Evolutionary conservation across 352 stramenopile genomes (phyloP), one percentile per base, ranked within the genome.

Genomic region (Plasmopara muralis): DNA sequence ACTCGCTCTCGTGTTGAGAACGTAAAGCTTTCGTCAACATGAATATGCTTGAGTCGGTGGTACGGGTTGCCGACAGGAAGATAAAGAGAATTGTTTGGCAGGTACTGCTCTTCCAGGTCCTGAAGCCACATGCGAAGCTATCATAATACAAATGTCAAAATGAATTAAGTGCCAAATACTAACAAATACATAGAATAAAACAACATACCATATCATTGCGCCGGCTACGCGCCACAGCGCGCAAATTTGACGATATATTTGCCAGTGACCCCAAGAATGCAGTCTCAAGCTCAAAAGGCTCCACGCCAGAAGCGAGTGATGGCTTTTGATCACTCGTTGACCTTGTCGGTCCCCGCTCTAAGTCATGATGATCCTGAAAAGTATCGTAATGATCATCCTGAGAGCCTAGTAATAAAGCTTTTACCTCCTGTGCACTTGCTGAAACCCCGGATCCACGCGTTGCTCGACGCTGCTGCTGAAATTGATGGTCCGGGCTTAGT

Each of bases 1-100:
- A 93, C 82, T n/a, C 82, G 79, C 47, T 93, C 82, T 15, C 82
- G 53, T 9, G 82, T 92, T 13, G 77, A 89, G 46, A 93, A 93
- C 0, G 79, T 90, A 61, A 93, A 93, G 53, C 79, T 88, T 46
- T 93, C 82, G 6, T 64, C 66, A 8, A 89, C 70, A 50, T 90
- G 82, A 37, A 93, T 81, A 16, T 69, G 71, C 59, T 90, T 90
- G 31, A 93, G 57, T 5, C 77, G 74, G 39, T 93, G 82, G 41
- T 76, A 86, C 20, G 76, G 69, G 45, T 93, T 89, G 15, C 79
- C 78, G 9, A 90, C 77, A 2, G 82, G 82, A 2, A 93, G 30
- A 37, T 90, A 93, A 9, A 93, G 68, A 31, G 79, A 85, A 40
- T 87, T 85, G 55, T 76, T 89, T 2, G 82, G 82, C 18, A 89